Evolutionary conservation across 768 basidiomycete species (phyloP).

Genomic region (Amanita subjunquillea): DNA sequence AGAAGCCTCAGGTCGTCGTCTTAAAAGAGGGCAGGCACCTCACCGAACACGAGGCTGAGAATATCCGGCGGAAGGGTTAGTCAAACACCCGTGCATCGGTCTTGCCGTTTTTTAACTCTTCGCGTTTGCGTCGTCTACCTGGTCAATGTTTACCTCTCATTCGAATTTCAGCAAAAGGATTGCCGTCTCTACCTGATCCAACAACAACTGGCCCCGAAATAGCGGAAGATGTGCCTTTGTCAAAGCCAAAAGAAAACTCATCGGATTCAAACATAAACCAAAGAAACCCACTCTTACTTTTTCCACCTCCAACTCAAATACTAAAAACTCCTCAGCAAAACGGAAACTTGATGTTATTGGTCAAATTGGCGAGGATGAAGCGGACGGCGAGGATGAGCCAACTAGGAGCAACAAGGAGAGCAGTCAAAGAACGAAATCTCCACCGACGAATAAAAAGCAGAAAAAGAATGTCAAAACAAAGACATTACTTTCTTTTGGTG

Average conservation of each 20-base stretch:
- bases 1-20: constrained; percentile 84
- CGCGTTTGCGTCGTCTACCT: not conserved
- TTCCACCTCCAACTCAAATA: constrained; percentile 24
- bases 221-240: constrained; percentile 9
- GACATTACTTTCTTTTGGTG: constrained; percentile 46
- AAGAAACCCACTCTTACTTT: constrained; percentile 28
- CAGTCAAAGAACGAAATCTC: constrained; percentile 11
- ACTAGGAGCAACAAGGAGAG: constrained; percentile 38
- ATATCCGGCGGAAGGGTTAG: constrained; percentile 63
- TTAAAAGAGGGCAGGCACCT: constrained; percentile 85
- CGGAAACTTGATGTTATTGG: constrained; percentile 24
- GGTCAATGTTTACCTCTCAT: not conserved
- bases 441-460: constrained; percentile 11
- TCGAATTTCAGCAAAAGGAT: constrained; percentile 43
- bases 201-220: constrained; percentile 7
- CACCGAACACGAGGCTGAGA: constrained; percentile 66
- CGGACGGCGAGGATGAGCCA: constrained; percentile 9
- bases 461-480: constrained; percentile 19
- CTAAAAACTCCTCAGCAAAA: constrained; percentile 22
- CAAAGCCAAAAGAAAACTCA: constrained; percentile 13
- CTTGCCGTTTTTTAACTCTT: constrained; percentile 4
- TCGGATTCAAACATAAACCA: constrained; percentile 5
- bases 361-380: constrained; percentile 20
- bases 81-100: not conserved
- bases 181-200: constrained; percentile 40